These are phyloP conservation scores for Tylopilus balloui DNA, from an alignment of 768 basidiomycete species.

Conservation along the genomic window DNA sequence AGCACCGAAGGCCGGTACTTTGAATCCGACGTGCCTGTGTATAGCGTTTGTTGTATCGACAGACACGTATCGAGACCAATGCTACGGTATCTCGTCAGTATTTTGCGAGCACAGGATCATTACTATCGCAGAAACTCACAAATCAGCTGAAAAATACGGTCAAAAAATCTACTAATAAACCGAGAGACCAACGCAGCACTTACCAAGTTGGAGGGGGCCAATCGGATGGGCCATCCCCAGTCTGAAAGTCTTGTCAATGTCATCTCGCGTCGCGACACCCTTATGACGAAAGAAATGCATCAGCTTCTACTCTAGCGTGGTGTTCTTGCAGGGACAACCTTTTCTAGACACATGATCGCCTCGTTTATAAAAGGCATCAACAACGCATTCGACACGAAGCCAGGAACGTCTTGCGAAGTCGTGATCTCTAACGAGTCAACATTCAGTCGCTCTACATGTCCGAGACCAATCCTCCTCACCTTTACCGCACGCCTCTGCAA, in stretches of 20 bases:
- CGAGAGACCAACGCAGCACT: slow-evolving; percentile 1
- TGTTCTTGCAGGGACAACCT: slow-evolving; percentile 39
- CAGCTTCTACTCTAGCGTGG: neutral
- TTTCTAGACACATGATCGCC: slow-evolving; percentile 92
- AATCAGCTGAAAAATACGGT: slow-evolving; percentile 24
- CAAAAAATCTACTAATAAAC: neutral
- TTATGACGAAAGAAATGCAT: slow-evolving; percentile 25
- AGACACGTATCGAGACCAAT: slow-evolving; percentile 98
- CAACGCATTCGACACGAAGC: slow-evolving; percentile 91
- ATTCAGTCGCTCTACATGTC: neutral
- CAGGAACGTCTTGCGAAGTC: slow-evolving; percentile 86
- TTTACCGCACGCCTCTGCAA: slow-evolving; percentile 88
- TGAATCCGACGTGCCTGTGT: slow-evolving; percentile 84
- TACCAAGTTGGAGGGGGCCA: slow-evolving; percentile 87
- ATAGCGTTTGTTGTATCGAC: slow-evolving; percentile 86
- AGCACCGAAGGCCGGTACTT: slow-evolving; percentile 92
- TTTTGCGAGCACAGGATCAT: too few species aligned
- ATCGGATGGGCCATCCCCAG: slow-evolving; percentile 95
- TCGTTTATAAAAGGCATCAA: slow-evolving; percentile 98
- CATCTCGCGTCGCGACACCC: slow-evolving; percentile 90
- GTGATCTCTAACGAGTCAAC: slow-evolving; percentile 68
- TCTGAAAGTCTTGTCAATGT: slow-evolving; percentile 92
- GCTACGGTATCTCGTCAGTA: slow-evolving; percentile 35
- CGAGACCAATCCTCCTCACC: slow-evolving; percentile 36
- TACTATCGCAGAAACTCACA: slow-evolving; percentile 19